Evolutionary conservation across 306 rosid species (phyloP).

Genomic region (Gleditsia sinensis): DNA sequence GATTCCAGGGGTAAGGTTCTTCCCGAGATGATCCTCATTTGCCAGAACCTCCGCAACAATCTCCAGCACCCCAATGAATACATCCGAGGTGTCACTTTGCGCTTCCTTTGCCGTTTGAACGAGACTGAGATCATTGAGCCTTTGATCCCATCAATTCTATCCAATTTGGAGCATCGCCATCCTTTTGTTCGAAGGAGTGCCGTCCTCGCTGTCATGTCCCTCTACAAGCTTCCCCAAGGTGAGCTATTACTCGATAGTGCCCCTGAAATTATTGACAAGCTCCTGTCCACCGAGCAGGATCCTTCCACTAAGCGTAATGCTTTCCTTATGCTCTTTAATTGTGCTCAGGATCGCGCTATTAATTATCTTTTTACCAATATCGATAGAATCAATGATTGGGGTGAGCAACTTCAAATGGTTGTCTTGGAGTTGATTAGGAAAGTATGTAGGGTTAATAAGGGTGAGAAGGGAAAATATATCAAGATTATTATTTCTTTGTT

Average conservation of each 20-base stretch:
- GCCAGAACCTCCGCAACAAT: conserved; percentile 93
- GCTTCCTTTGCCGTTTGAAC: conserved; percentile 70
- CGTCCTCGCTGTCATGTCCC: conserved; percentile 59
- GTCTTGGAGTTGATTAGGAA: conserved; percentile 84
- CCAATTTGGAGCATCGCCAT: conserved; percentile 66
- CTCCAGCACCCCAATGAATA: conserved; percentile 90
- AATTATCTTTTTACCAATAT: conserved; percentile 60
- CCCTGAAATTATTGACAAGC: conserved; percentile 81
- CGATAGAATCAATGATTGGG: conserved; percentile 77
- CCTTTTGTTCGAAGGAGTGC: conserved; percentile 67
- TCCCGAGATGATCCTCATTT: conserved; percentile 83
- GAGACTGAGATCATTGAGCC: conserved; percentile 77
- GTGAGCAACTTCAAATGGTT: conserved; percentile 86
- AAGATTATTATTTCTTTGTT: conserved; percentile 73
- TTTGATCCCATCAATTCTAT: conserved; percentile 59
- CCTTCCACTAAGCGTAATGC: conserved; percentile 63
- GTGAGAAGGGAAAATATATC: conserved; percentile 82
- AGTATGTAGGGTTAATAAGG: conserved; percentile 81
- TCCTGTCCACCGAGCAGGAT: conserved; percentile 65
- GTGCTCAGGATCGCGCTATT: conserved; percentile 88
- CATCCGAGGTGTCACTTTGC: conserved; percentile 82
- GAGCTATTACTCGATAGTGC: conserved; percentile 77
- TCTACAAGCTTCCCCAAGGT: conserved; percentile 74
- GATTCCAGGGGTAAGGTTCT: conserved; percentile 74
- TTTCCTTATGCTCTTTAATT: conserved; percentile 78